Percentiles rank a stretch among this genome's conserved stretches.
These are phyloP conservation scores for Lasiosphaeria hispida DNA, from an alignment of 495 filamentous ascomycete genomes.

Conservation along the genomic window DNA sequence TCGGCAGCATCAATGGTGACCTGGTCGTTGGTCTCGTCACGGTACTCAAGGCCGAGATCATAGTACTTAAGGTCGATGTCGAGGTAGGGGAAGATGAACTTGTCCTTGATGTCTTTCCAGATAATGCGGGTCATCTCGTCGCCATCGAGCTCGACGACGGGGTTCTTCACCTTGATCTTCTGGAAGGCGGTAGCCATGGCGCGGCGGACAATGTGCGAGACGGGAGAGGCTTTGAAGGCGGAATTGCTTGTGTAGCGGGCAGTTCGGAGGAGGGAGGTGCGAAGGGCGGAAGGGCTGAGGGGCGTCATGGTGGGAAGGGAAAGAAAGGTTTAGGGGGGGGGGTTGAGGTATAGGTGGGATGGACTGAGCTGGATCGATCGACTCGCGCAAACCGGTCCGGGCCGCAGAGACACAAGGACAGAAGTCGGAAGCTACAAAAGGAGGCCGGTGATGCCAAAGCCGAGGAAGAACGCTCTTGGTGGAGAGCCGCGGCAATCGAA, in stretches of 20 bases:
- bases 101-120: slow-evolving; percentile 97
- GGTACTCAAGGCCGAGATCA: slow-evolving; percentile 91
- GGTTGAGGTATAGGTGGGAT: slow-evolving; percentile 16
- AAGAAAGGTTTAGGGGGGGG: slow-evolving; percentile 13
- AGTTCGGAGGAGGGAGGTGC: slow-evolving; percentile 28
- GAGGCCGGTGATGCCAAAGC: slow-evolving; percentile 24
- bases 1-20: slow-evolving; percentile 93
- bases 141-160: slow-evolving; percentile 93
- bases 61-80: slow-evolving; percentile 99
- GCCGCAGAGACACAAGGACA: slow-evolving; percentile 3
- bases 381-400: slow-evolving; percentile 24
- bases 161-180: slow-evolving; percentile 98
- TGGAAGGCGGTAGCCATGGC: slow-evolving; percentile 37
- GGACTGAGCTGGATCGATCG: slow-evolving; percentile 10
- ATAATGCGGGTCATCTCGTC: slow-evolving; percentile 99
- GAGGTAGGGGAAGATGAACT: slow-evolving; percentile 93
- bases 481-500: slow-evolving; percentile 24
- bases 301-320: slow-evolving; percentile 28
- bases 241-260: slow-evolving; percentile 18
- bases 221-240: slow-evolving; percentile 18
- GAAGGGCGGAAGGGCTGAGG: slow-evolving; percentile 28
- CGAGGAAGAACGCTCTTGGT: slow-evolving; percentile 22
- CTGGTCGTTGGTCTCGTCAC: slow-evolving; percentile 92
- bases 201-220: slow-evolving; percentile 34
- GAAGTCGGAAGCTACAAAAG: slow-evolving; percentile 13